A percentile compares a stretch with the other conserved stretches of the same genome.
Conservation (phyloP, 2,329 filamentous ascomycete species). For the Thelonectria olida region DNA sequence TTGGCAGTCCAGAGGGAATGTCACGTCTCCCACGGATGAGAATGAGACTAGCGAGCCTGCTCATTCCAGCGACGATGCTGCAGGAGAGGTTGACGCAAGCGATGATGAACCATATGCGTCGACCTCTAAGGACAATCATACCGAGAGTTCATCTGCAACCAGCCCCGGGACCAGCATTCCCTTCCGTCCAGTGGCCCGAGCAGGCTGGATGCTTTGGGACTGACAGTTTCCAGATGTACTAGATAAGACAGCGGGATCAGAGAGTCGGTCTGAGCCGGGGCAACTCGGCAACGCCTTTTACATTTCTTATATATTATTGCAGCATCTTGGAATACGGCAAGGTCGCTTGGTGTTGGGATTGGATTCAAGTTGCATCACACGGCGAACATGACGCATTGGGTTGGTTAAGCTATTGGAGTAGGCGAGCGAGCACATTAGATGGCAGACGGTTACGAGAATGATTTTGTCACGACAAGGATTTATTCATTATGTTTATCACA, state of each 20-base stretch:
- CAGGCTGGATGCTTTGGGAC: conserved; percentile 38
- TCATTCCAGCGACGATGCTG: conserved; percentile 44
- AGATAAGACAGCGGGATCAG: not conserved
- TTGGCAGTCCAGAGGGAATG: conserved; percentile 18
- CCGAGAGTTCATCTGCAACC: conserved; percentile 1
- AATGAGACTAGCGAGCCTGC: conserved; percentile 45
- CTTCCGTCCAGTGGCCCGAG: conserved; percentile 24
- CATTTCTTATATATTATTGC: not conserved
- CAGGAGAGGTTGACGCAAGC: conserved; percentile 46
- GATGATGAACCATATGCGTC: conserved; percentile 44
- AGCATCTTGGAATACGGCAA: not conserved
- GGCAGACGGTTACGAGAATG: not conserved
- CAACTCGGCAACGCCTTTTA: not conserved
- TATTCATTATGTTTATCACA: too few relatives aligned
- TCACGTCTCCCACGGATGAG: conserved; percentile 41
- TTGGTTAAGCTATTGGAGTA: not conserved
- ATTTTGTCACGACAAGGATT: too few relatives aligned
- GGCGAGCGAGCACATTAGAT: not conserved
- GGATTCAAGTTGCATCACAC: conserved; percentile 13
- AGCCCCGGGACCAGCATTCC: conserved; percentile 7
- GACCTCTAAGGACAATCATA: conserved; percentile 12
- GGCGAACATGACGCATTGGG: conserved; percentile 14
- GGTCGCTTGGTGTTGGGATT: conserved; percentile 7
- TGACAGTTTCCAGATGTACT: not conserved
- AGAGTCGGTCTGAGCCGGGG: too few relatives aligned